Conservation (phyloP, 2,329 filamentous ascomycete genomes). For the Nigrograna mackinnonii region DNA sequence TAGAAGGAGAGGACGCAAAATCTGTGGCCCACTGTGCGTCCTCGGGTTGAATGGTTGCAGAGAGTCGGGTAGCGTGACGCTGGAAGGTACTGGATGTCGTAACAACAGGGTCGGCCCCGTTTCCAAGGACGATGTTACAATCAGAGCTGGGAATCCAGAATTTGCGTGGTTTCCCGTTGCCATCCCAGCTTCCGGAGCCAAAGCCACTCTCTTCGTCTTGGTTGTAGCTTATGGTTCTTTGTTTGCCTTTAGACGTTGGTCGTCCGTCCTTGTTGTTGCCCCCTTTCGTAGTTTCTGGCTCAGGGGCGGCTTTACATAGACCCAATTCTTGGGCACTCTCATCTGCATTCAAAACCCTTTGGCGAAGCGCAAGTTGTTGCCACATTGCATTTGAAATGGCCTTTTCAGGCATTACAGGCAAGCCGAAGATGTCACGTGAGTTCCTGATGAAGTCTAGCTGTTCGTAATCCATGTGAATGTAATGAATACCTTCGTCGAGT, state of each 20-base stretch:
- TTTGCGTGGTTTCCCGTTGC: slow-evolving; percentile 57
- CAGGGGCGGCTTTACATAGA: slow-evolving; percentile 48
- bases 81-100: slow-evolving; percentile 51
- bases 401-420: slow-evolving; percentile 59
- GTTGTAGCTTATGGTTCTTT: slow-evolving; percentile 27
- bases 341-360: slow-evolving; percentile 57
- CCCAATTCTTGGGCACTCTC: slow-evolving; percentile 58
- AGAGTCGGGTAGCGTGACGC: slow-evolving; percentile 51
- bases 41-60: slow-evolving; percentile 56
- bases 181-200: slow-evolving; percentile 57
- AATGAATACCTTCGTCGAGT: slow-evolving; percentile 63
- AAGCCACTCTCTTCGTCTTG: slow-evolving; percentile 34
- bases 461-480: slow-evolving; percentile 62
- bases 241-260: slow-evolving; percentile 48
- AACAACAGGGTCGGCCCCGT: slow-evolving; percentile 55
- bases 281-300: slow-evolving; percentile 25
- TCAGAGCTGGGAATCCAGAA: slow-evolving; percentile 62
- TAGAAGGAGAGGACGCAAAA: slow-evolving; percentile 53
- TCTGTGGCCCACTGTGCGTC: slow-evolving; percentile 61
- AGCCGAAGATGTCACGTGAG: slow-evolving; percentile 56
- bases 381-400: slow-evolving; percentile 60
- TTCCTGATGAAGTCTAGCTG: slow-evolving; percentile 59
- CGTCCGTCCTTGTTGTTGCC: slow-evolving; percentile 19
- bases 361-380: slow-evolving; percentile 61
- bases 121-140: slow-evolving; percentile 60